Percentiles rank a stretch among this genome's conserved stretches.
phyloP scores from a whole-genome alignment of 768 basidiomycete species.

The Phylloporus sp. region DNA sequence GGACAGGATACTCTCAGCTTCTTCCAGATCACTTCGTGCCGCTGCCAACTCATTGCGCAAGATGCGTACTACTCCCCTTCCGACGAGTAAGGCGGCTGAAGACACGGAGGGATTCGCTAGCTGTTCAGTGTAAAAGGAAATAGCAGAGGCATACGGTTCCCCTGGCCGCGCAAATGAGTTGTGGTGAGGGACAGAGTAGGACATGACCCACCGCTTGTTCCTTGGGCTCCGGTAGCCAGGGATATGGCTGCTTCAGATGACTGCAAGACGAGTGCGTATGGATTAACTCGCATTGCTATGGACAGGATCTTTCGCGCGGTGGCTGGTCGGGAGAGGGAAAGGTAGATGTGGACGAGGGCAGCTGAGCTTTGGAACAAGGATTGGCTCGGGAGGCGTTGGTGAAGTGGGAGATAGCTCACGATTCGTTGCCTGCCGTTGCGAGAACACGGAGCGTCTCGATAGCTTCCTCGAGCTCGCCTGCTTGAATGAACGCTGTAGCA shows the following conservation, averaged over 20 bases:
- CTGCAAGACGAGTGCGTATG: conserved; percentile 86
- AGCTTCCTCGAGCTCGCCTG: conserved; percentile 88
- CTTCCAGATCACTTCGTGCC: conserved; percentile 78
- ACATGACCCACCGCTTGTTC: conserved; percentile 40
- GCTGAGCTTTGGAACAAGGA: conserved; percentile 52
- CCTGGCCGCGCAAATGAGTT: conserved; percentile 10
- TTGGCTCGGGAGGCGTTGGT: not conserved
- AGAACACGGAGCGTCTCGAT: conserved; percentile 76
- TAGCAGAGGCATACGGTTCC: conserved; percentile 36
- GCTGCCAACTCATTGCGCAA: conserved; percentile 67
- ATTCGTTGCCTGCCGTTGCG: conserved; percentile 77
- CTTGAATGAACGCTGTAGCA: conserved; percentile 80
- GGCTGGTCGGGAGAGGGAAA: conserved; percentile 85
- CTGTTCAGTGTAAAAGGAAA: conserved; percentile 77
- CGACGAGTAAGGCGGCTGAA: conserved; percentile 67
- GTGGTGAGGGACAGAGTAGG: conserved; percentile 7
- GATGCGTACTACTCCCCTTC: conserved; percentile 77
- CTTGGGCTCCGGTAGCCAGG: conserved; percentile 68
- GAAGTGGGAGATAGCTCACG: conserved; percentile 45
- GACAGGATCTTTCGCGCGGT: conserved; percentile 84
- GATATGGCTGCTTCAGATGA: conserved; percentile 82
- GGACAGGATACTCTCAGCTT: conserved; percentile 44
- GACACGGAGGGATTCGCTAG: conserved; percentile 74
- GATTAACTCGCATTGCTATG: conserved; percentile 77
- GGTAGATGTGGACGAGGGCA: conserved; percentile 77